Base-by-base conservation (phyloP, 345 rosid species). In the Anacardium occidentale region DNA sequence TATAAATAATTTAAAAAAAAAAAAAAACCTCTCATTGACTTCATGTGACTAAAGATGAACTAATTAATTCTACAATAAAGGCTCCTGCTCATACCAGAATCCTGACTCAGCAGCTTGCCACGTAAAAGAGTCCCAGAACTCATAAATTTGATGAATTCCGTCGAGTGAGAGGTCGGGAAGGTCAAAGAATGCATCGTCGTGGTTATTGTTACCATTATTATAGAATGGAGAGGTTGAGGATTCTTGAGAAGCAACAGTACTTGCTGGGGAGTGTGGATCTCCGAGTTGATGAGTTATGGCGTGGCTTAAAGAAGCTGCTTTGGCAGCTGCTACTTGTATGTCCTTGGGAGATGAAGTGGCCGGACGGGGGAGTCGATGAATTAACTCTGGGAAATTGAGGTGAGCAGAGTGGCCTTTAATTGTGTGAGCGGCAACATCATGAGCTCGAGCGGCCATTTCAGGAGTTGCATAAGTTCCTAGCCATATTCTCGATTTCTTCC, bases 361-460 rank as follows among this genome's bases (percentile, higher is more conserved):
- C 0, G 97, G 93, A 65, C 88, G 86, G 15, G 98, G 97, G n/a
- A 94, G 82, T 58, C 80, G 64, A 11, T 79, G 79, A 45, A 85
- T 89, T 0, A 88, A 79, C 37, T 88, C 90, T 0, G 97, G 98
- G 81, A 94, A 91, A 69, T 94, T 94, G 12, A 94, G 89, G 73
- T 85, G 84, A 42, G 96, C 94, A 0, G 94, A 86, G 34, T 54
- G 74, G 5, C 98, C 97, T 70, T 90, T 94, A 62, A 94, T 85
- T 8, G 98, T 73, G 13, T 90, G 78, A 68, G 97, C 90, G 0
- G 97, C 98, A 5, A 90, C 97, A 59, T 94, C 98, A 29, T 94
- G 98, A 2, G 97, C 98, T 75, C 97, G 86, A 71, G 98, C 97
- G 1, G 97, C 98, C 98, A 94, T 94, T 86, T 94, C 97, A 14